Conservation (phyloP, 176 grass and related monocot species). For the Raddia distichophylla region DNA sequence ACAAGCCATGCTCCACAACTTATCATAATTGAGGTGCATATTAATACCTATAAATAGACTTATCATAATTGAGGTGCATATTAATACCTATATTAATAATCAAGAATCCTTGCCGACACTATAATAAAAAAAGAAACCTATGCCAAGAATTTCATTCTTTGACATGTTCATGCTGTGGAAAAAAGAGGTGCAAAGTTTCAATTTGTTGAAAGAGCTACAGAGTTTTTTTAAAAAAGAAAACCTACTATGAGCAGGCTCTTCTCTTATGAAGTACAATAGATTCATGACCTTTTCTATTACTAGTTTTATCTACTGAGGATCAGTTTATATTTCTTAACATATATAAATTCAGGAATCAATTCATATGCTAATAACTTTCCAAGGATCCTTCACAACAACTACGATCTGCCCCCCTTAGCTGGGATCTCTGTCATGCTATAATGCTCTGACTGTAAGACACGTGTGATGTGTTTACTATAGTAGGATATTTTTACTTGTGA, state of each 20-base stretch:
- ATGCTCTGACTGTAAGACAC: neutral
- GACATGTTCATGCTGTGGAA: neutral
- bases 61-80: neutral
- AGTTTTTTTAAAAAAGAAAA: neutral
- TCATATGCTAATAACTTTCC: neutral
- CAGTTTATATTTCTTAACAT: constrained; percentile 3
- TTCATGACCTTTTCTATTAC: neutral
- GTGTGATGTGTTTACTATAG: neutral
- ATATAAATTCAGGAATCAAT: constrained; percentile 1
- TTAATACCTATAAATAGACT: neutral
- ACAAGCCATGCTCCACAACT: neutral
- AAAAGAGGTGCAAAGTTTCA: constrained; percentile 7
- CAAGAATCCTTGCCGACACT: no score
- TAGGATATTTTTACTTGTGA: neutral
- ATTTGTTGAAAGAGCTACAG: constrained; percentile 17
- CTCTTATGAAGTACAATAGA: neutral
- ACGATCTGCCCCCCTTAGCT: neutral
- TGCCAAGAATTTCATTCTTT: neutral
- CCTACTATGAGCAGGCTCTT: neutral
- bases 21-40: neutral
- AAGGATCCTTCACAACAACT: no score
- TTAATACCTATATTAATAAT: neutral
- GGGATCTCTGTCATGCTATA: neutral
- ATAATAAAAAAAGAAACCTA: neutral
- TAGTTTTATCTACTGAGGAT: neutral